Conservation (phyloP, 1,284 basidiomycete genomes). For the Psilocybe mexicana region DNA sequence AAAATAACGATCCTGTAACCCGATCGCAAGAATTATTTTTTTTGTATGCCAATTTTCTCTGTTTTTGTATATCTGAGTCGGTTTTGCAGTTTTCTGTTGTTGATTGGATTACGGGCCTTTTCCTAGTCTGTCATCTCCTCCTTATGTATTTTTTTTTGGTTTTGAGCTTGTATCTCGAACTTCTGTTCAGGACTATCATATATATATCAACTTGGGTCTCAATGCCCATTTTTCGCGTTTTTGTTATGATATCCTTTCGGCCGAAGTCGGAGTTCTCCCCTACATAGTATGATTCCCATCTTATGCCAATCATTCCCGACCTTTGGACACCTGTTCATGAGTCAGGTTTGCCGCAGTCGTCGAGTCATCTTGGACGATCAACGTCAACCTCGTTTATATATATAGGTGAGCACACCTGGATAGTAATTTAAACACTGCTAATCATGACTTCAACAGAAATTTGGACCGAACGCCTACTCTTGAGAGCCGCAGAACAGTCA, state of each 20-base stretch:
- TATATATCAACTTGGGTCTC: neutral
- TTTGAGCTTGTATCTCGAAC: neutral
- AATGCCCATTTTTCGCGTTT: neutral
- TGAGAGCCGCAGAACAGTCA: slow-evolving; percentile 15
- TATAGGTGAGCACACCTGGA: neutral
- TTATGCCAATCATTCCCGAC: too few relatives aligned
- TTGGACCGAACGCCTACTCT: slow-evolving; percentile 19
- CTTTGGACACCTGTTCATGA: too few relatives aligned
- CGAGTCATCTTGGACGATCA: neutral
- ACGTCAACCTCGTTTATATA: neutral
- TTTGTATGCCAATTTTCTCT: neutral
- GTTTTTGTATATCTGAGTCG: neutral
- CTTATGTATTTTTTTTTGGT: neutral
- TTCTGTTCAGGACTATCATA: neutral
- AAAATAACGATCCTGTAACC: neutral
- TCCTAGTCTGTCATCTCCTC: neutral
- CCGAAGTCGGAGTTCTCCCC: too few relatives aligned
- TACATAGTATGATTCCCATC: too few relatives aligned
- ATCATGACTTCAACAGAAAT: slow-evolving; percentile 15
- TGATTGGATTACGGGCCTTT: neutral
- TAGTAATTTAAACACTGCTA: neutral
- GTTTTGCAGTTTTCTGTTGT: neutral
- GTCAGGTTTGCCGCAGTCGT: neutral
- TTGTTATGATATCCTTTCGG: too few relatives aligned
- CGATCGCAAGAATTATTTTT: neutral